A percentile compares a stretch with the other conserved stretches of the same genome.
Evolutionary conservation across 352 stramenopile species (phyloP).

Genomic region (Pseudoperonospora humuli): DNA sequence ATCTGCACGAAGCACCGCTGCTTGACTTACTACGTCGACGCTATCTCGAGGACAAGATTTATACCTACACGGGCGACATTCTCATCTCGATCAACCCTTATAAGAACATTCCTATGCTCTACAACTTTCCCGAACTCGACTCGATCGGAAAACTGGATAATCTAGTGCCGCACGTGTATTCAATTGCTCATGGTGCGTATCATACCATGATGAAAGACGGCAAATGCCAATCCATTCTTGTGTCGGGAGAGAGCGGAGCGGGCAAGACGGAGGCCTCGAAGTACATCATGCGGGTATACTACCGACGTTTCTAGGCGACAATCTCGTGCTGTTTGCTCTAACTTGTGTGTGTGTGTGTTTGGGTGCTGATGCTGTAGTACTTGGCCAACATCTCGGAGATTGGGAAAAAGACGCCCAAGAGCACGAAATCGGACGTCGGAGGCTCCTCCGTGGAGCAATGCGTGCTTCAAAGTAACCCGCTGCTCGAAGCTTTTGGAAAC

Average conservation of each 20-base stretch:
- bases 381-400: constrained; percentile 87
- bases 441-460: constrained; percentile 84
- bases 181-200: constrained; percentile 75
- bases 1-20: constrained; percentile 87
- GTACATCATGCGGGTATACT: constrained; percentile 84
- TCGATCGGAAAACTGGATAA: constrained; percentile 84
- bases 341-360: constrained; percentile 3
- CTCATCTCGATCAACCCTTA: constrained; percentile 96
- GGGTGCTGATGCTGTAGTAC: constrained; percentile 40
- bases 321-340: constrained; percentile 1
- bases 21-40: constrained; percentile 81
- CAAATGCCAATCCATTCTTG: constrained; percentile 84
- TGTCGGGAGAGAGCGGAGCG: constrained; percentile 80
- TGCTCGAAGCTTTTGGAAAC: constrained; percentile 90
- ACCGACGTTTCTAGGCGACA: background rate
- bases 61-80: constrained; percentile 93
- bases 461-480: constrained; percentile 88
- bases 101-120: constrained; percentile 90
- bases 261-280: constrained; percentile 88
- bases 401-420: constrained; percentile 65
- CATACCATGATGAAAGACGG: constrained; percentile 65
- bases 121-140: constrained; percentile 87
- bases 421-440: constrained; percentile 47
- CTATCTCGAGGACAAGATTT: constrained; percentile 90
- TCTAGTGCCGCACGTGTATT: constrained; percentile 81